Base-by-base conservation (phyloP, 345 rosid genomes). In the Litchi chinensis region DNA sequence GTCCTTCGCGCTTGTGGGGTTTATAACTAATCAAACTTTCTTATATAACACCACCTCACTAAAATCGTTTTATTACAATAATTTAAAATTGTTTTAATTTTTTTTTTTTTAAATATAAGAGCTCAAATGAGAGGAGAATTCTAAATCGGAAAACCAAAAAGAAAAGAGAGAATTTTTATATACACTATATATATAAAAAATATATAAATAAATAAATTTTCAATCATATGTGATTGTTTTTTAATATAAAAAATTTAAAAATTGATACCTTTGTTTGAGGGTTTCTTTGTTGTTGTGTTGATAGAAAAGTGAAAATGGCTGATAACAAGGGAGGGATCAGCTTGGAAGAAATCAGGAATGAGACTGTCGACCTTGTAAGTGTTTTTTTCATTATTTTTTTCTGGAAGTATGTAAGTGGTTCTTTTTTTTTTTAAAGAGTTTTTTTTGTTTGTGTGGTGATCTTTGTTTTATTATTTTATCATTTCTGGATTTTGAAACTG, bases 301-400 rank as follows among this genome's bases (percentile, higher is more conserved):
- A 54, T 6, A 41, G 59, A 54, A 54, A 54, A 82, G 39, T 62
- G 41, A 65, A 2, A 21, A 88, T 88, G 91, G 89, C 85, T 12
- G 82, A 75, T 21, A 4, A 43, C 19, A 77, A 77, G 48, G 84
- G 65, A 1, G 28, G 80, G 50, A 77, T 80, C 62, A 84, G 87
- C 81, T 83, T 90, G 90, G 91, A 89, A 24, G 94, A 84, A 54
- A 88, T 91, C 82, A 88, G 73, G 85, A 89, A 86, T 71, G 92
- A 91, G 76, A 88, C 79, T 39, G 71, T 91, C 74, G 91, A 89
- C 77, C 90, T 91, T 41, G 94, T 91, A 74, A 76, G 83, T 50
- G 43, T 72, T 76, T 46, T 43, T 19, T 22, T n/a, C n/a, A n/a
- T n/a, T n/a, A n/a, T n/a, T n/a, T n/a, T n/a, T n/a, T n/a, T n/a